These are phyloP conservation scores for Chaetomiaceae sp. DNA, from an alignment of 2,329 filamentous ascomycete genomes.

Conservation along the genomic window DNA sequence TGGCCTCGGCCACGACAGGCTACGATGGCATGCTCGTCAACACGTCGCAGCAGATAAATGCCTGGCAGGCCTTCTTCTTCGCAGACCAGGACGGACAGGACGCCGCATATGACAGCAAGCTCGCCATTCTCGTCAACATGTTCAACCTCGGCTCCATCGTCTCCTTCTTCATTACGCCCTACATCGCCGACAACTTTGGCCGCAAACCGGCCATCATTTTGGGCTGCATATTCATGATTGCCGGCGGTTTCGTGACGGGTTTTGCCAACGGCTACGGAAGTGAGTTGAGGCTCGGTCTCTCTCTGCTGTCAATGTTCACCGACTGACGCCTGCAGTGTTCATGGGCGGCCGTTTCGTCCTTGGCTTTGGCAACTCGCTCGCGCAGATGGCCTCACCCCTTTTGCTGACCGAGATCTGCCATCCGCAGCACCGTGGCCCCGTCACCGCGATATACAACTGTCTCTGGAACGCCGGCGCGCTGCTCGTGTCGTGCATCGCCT, in stretches of 20 bases:
- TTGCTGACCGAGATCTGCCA: constrained; percentile 64
- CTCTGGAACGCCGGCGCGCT: constrained; percentile 52
- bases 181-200: constrained; percentile 41
- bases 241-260: constrained; percentile 40
- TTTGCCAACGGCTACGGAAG: constrained; percentile 42
- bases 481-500: constrained; percentile 58
- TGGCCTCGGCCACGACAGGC: constrained; percentile 58
- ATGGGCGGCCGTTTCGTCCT: constrained; percentile 58
- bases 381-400: constrained; percentile 60
- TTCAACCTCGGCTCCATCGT: constrained; percentile 48
- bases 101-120: constrained; percentile 33
- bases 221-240: constrained; percentile 45
- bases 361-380: constrained; percentile 63
- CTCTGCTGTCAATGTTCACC: neutral
- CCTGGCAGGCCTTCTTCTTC: constrained; percentile 50
- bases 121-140: constrained; percentile 49
- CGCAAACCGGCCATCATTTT: constrained; percentile 41
- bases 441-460: constrained; percentile 65
- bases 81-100: constrained; percentile 32
- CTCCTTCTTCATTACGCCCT: constrained; percentile 44
- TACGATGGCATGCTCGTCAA: constrained; percentile 60
- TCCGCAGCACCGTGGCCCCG: constrained; percentile 61
- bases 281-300: constrained; percentile 29
- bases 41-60: constrained; percentile 53
- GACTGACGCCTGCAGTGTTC: constrained; percentile 41